Evolutionary conservation across 805 yeast genomes (phyloP).

Genomic region (Brettanomyces anomalus): DNA sequence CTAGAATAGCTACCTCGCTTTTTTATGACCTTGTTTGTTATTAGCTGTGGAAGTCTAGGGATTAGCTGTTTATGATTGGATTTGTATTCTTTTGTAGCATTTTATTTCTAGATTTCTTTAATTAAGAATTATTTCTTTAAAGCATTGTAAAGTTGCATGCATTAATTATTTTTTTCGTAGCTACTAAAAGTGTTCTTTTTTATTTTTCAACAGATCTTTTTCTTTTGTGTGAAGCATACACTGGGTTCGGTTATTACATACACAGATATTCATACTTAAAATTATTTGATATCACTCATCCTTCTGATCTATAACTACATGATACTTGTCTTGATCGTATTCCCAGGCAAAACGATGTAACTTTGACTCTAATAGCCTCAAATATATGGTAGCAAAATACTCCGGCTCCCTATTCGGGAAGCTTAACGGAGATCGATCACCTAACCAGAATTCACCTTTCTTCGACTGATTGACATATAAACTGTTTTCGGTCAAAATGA

Average conservation of each 20-base stretch:
- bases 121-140: neutral
- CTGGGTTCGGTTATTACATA: no score
- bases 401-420: conserved; percentile 64
- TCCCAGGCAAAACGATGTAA: conserved; percentile 19
- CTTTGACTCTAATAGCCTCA: conserved; percentile 16
- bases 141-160: no score
- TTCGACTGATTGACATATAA: conserved; percentile 5
- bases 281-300: neutral
- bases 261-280: no score
- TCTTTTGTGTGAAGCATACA: no score
- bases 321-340: conserved; percentile 9
- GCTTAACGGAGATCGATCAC: conserved; percentile 57
- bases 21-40: no score
- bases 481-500: conserved; percentile 23
- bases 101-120: neutral
- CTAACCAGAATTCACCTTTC: conserved; percentile 47
- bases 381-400: conserved; percentile 32
- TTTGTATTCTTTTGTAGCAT: neutral
- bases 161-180: no score
- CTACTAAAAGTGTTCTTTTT: no score
- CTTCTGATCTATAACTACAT: neutral
- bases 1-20: no score
- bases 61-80: no score
- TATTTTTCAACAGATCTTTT: no score
- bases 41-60: no score